Percentiles rank a stretch among this genome's conserved stretches.
Conservation (phyloP, 495 filamentous ascomycete genomes). For the Hypoxylon perforatum region DNA sequence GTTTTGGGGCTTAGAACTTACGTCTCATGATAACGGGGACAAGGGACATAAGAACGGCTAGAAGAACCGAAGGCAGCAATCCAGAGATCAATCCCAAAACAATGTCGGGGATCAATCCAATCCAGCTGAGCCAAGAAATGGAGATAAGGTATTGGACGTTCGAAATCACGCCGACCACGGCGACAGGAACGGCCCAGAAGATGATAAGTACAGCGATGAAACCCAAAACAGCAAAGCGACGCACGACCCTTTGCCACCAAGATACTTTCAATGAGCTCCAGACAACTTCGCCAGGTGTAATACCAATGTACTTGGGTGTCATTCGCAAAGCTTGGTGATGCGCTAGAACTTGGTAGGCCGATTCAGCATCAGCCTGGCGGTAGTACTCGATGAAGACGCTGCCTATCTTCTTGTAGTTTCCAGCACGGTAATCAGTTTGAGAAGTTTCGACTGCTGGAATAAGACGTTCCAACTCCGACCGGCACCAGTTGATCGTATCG, state of each 20-base stretch:
- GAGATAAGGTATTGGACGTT: conserved; percentile 78
- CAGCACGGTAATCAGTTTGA: conserved; percentile 77
- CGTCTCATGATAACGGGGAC: conserved; percentile 83
- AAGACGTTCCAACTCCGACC: conserved; percentile 80
- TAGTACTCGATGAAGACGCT: conserved; percentile 92
- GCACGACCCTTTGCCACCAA: conserved; percentile 87
- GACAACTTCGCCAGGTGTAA: conserved; percentile 86
- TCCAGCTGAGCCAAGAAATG: conserved; percentile 77
- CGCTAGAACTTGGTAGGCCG: conserved; percentile 84
- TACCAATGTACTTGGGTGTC: conserved; percentile 88
- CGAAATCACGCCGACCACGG: conserved; percentile 85
- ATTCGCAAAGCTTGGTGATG: conserved; percentile 93
- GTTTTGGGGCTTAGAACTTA: conserved; percentile 42
- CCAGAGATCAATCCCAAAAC: conserved; percentile 87
- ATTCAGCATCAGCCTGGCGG: conserved; percentile 82
- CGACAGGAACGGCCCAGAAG: conserved; percentile 96
- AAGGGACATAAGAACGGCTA: conserved; percentile 89
- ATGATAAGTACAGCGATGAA: conserved; percentile 84
- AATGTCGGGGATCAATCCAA: conserved; percentile 73
- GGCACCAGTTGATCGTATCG: conserved; percentile 93
- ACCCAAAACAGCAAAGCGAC: conserved; percentile 72
- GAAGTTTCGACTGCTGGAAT: conserved; percentile 81
- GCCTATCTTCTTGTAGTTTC: conserved; percentile 73
- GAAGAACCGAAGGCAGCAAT: conserved; percentile 80
- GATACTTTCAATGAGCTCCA: conserved; percentile 88